phyloP scores from a whole-genome alignment of 2,329 filamentous ascomycete genomes.

The Lomentospora prolificans region DNA sequence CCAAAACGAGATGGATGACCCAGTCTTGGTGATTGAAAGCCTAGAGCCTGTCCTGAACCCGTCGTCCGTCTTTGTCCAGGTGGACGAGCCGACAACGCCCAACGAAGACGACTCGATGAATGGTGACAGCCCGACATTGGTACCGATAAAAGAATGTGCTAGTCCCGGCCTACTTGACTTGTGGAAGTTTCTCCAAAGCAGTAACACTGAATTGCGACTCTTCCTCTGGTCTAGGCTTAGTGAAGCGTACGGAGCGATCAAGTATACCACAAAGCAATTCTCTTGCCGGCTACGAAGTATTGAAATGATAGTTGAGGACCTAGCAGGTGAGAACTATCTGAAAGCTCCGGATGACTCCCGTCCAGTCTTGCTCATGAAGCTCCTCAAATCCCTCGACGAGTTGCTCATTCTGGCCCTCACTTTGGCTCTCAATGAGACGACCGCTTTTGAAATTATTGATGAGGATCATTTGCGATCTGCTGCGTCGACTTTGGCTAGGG shows the following conservation, averaged over 20 bases:
- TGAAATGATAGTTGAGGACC: conserved; percentile 62
- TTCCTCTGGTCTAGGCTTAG: conserved; percentile 88
- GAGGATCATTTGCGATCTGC: conserved; percentile 66
- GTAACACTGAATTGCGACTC: conserved; percentile 71
- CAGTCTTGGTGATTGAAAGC: conserved; percentile 78
- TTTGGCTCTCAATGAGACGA: conserved; percentile 54
- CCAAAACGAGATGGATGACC: conserved; percentile 69
- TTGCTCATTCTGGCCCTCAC: conserved; percentile 63
- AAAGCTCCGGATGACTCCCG: conserved; percentile 52
- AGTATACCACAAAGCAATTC: conserved; percentile 78
- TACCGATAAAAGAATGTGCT: conserved; percentile 40
- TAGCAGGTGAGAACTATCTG: conserved; percentile 53
- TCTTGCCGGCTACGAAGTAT: conserved; percentile 81
- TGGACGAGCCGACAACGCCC: not conserved
- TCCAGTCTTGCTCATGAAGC: conserved; percentile 61
- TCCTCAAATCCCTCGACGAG: conserved; percentile 70
- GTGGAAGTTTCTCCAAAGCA: conserved; percentile 72
- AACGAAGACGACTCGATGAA: conserved; percentile 1
- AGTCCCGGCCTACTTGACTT: conserved; percentile 61
- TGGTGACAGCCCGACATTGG: conserved; percentile 12
- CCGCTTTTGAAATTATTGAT: conserved; percentile 75
- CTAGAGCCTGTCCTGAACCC: conserved; percentile 86
- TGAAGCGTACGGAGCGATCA: conserved; percentile 76
- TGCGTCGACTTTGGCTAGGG: conserved; percentile 58
- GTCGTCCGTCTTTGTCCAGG: conserved; percentile 35